phyloP scores from a whole-genome alignment of 192 early-diverging fungal genomes.

The Linnemannia schmuckeri region DNA sequence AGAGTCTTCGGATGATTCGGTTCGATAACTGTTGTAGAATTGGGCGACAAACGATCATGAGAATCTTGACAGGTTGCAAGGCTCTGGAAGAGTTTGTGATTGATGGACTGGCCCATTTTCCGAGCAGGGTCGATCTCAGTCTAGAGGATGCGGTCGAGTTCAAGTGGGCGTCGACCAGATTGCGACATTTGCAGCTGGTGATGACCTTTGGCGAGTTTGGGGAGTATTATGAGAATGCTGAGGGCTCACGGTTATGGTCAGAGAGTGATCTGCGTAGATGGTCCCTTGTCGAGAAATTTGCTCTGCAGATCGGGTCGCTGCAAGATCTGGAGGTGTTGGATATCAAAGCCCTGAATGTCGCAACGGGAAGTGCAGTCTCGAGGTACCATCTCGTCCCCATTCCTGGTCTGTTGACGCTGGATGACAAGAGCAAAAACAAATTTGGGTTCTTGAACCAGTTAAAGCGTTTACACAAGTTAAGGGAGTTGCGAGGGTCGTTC shows the following conservation, averaged over 20 bases:
- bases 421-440: background rate
- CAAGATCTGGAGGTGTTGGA: background rate
- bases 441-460: constrained; percentile 6
- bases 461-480: background rate
- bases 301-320: background rate
- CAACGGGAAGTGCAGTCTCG: background rate
- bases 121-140: background rate
- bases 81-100: background rate
- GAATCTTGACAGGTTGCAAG: background rate
- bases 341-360: background rate
- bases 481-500: constrained; percentile 10
- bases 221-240: background rate
- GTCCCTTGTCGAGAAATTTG: background rate
- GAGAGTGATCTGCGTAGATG: background rate
- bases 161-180: background rate
- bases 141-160: background rate
- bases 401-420: background rate
- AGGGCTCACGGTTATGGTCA: background rate
- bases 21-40: background rate
- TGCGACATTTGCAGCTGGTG: background rate
- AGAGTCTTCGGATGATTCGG: background rate
- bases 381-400: background rate
- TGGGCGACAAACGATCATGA: background rate
- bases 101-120: background rate
- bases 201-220: constrained; percentile 6